Base-by-base conservation (phyloP, 2,329 filamentous ascomycete genomes). In the Stagonosporopsis vannaccii region DNA sequence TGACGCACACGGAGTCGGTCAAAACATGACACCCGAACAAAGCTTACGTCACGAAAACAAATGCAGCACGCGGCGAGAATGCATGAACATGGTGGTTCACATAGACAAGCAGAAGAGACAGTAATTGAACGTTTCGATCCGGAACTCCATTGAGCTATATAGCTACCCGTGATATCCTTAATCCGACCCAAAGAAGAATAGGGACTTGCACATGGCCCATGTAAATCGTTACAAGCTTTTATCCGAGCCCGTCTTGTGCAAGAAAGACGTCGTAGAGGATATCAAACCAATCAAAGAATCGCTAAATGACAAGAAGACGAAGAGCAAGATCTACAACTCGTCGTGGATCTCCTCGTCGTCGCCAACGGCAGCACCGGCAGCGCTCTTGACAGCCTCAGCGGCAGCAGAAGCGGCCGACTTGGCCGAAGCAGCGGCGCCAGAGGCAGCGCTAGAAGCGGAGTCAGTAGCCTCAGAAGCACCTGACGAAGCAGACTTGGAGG, bases 291-390 rank as follows among this genome's bases (percentile, higher is more conserved):
- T 20, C 23, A 57, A 53, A 54, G 59, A 67, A 63, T 47, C 66
- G 61, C 51, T 54, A 62, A 59, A 62, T 59, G 51, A 47, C 51
- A 51, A 62, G 60, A 35, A 26, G 40, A 43, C 19, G 33, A 61
- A 49, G 46, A 42, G 32, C 25, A 57, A 4, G 60, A 63, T 83
- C 82, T 91, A 94, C 83, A 94, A 82, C 82, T 94, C 91, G 73
- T 94, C 90, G 72, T 92, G 89, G 39, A 72, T 73, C 43, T 66
- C 65, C 33, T 65, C 72, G 12, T 60, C 68, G 62, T 75, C 76
- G 46, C 76, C 73, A 13, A 62, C 66, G 65, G 75, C 76, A 47
- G 74, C 77, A 55, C 73, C 68, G 12, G 53, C 58, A 17, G 56
- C 72, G 19, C 57, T 67, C 68, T 76, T 76, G 45, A 76, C 78